phyloP scores from a whole-genome alignment of 306 rosid species.

The Cotoneaster glaucophyllus region DNA sequence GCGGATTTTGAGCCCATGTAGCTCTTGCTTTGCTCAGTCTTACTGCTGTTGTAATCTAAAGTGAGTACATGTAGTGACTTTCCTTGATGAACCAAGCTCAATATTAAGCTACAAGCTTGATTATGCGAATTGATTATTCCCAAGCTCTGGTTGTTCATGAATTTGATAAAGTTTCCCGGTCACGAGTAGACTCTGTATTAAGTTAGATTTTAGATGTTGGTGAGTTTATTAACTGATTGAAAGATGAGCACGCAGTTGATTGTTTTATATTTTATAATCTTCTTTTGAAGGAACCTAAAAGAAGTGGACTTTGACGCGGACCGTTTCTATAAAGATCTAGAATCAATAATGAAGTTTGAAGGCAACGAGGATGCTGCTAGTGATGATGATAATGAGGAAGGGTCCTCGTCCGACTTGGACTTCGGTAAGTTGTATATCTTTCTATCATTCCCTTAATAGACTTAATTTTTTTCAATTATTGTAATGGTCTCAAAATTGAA shows the following conservation, averaged over 20 bases:
- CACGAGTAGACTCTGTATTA: not conserved
- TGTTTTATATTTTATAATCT: slow-evolving; percentile 18
- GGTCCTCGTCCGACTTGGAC: slow-evolving; percentile 71
- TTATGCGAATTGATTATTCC: not conserved
- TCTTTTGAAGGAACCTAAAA: slow-evolving; percentile 52
- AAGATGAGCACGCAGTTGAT: not conserved
- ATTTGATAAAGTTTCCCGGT: not conserved
- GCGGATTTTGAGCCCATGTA: not conserved
- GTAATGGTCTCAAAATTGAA: too few species aligned
- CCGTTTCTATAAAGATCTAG: slow-evolving; percentile 65
- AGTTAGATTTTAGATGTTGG: not conserved
- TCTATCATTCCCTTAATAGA: not conserved
- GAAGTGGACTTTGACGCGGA: slow-evolving; percentile 78
- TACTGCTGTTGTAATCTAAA: not conserved
- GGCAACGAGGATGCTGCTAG: slow-evolving; percentile 34
- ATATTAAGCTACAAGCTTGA: not conserved
- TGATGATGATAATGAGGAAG: slow-evolving; percentile 49
- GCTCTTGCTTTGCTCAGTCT: not conserved
- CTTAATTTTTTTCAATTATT: not conserved
- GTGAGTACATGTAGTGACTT: not conserved
- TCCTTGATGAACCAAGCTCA: not conserved
- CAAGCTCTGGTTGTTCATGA: not conserved
- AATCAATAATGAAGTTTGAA: slow-evolving; percentile 57
- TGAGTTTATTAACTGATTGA: not conserved
- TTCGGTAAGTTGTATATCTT: slow-evolving; percentile 46